These are phyloP conservation scores for Tilletia caries DNA, from an alignment of 1,284 basidiomycete genomes.

Conservation along the genomic window DNA sequence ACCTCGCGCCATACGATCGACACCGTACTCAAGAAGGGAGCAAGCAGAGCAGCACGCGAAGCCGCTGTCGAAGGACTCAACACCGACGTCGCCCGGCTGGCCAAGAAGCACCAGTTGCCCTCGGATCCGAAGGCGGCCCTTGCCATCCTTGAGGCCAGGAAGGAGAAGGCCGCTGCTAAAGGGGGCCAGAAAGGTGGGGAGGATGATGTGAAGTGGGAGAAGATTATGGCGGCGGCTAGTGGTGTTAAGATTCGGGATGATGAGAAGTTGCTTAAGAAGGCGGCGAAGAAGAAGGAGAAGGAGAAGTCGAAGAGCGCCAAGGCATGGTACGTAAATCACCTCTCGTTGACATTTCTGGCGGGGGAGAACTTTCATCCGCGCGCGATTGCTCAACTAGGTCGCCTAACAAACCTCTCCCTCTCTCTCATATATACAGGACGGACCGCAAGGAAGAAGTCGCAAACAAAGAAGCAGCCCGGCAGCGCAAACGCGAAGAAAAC, in stretches of 20 bases:
- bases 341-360: neutral
- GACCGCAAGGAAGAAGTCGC: slow-evolving; percentile 36
- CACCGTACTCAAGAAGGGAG: slow-evolving; percentile 9
- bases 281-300: slow-evolving; percentile 46
- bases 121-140: slow-evolving; percentile 49
- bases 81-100: slow-evolving; percentile 13
- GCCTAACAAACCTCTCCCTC: neutral
- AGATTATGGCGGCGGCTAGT: slow-evolving; percentile 41
- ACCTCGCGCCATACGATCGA: neutral
- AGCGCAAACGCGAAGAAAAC: slow-evolving; percentile 49
- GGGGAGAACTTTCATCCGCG: neutral
- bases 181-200: slow-evolving; percentile 22
- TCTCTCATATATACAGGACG: slow-evolving; percentile 15
- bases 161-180: slow-evolving; percentile 35
- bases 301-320: slow-evolving; percentile 44
- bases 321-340: slow-evolving; percentile 32
- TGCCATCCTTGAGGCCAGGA: slow-evolving; percentile 43
- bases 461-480: slow-evolving; percentile 39
- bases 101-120: slow-evolving; percentile 43
- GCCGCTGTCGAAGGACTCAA: slow-evolving; percentile 14
- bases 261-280: slow-evolving; percentile 46
- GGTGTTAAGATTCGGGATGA: slow-evolving; percentile 52
- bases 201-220: slow-evolving; percentile 39
- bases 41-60: slow-evolving; percentile 1
- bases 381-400: neutral